Conservation (phyloP, 208 protist genomes). For the Crithidia fasciculata region DNA sequence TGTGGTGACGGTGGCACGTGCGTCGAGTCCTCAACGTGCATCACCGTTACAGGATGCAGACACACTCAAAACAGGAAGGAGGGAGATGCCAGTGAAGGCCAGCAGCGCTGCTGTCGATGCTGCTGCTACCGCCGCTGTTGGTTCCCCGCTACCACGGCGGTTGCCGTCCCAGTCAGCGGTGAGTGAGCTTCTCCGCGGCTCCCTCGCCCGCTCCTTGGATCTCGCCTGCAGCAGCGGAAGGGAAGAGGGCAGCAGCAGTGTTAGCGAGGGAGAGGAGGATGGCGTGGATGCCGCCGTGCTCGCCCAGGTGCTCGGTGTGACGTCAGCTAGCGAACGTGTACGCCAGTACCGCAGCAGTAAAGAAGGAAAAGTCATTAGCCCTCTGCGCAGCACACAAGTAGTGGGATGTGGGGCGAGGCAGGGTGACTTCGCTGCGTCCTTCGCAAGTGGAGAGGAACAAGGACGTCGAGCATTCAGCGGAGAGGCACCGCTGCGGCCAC, state of each 20-base stretch:
- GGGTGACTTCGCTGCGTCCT: too few relatives aligned
- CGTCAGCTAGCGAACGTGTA: not conserved
- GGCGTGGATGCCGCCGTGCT: not conserved
- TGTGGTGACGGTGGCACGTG: not conserved
- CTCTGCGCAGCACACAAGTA: too few relatives aligned
- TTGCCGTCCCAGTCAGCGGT: slow-evolving; percentile 8
- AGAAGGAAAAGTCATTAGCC: too few relatives aligned
- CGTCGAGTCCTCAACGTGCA: too few relatives aligned
- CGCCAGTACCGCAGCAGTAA: too few relatives aligned
- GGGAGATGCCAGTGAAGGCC: not conserved
- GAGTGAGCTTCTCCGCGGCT: slow-evolving; percentile 26
- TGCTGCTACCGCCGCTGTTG: not conserved
- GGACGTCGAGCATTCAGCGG: too few relatives aligned
- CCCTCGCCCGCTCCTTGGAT: slow-evolving; percentile 15
- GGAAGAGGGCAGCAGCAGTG: not conserved
- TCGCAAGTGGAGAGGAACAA: too few relatives aligned
- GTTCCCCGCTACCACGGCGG: not conserved
- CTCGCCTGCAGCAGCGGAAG: slow-evolving; percentile 4
- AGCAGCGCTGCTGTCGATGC: not conserved
- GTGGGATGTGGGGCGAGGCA: too few relatives aligned
- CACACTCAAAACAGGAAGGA: not conserved
- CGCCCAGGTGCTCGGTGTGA: not conserved
- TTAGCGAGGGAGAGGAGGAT: not conserved
- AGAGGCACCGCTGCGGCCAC: too few relatives aligned
- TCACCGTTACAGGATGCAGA: too few relatives aligned